Evolutionary conservation across 1,284 basidiomycete species (phyloP), one percentile per base, ranked within the genome.

Genomic region (Tilletia setariae): DNA sequence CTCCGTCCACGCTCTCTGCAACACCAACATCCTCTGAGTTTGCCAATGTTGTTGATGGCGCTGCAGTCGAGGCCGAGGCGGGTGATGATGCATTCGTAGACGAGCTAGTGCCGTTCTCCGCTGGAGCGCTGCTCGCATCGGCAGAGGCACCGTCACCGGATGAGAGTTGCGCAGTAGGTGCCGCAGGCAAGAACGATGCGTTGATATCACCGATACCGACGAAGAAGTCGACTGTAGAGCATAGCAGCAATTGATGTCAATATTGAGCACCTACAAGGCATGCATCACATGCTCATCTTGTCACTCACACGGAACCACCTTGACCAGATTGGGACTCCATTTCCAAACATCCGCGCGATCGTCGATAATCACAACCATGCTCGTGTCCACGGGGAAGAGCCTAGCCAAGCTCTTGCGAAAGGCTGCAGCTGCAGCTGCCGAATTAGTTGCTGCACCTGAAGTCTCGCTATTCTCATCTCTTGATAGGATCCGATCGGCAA

Each of bases 131-230:
- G 35, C 35, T 40, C 35, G 4, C 35, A 11, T 40, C 35, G 35
- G 35, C 4, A 40, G 35, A 40, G 4, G 35, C 35, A 11, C 11
- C 35, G 11, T 40, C 35, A 40, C 35, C 35, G 4, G 35, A 40
- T 40, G 64, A 35, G 2, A 51, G 21, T 59, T 76, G 73, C 15
- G 64, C 70, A 42, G 73, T 72, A 25, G 76, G 78, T 44, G 76
- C 74, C 25, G 91, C 91, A 9, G 93, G 93, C 6, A 98, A 85
- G 83, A 96, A 95, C 0, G 91, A 87, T 2, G 92, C 92, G 82
- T 98, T 98, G 83, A 98, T 98, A 83, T 98, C 95, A 63, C 95
- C 95, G 74, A 96, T 97, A n/a, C 95, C 94, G 69, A 97, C 87
- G 80, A 97, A 98, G 84, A 98, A 98, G 79, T 98, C 94, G 80